phyloP scores from a whole-genome alignment of 352 stramenopile genomes.

The Phytophthora uliginosa region DNA sequence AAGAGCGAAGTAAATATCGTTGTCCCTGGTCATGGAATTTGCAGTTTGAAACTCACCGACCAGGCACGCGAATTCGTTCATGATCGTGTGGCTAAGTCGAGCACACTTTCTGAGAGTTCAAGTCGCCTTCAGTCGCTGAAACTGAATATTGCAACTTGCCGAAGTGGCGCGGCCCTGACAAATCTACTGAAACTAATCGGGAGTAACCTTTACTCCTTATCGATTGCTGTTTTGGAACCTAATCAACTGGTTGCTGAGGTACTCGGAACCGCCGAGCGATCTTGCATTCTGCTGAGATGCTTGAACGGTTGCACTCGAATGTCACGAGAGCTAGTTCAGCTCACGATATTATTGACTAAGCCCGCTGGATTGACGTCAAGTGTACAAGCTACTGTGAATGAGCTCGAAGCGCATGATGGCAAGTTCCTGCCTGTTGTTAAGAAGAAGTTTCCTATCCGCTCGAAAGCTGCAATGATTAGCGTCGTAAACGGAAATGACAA shows the following conservation, averaged over 20 bases:
- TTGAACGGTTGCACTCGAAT: conserved; percentile 2
- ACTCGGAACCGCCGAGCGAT: background rate
- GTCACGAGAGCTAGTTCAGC: conserved; percentile 2
- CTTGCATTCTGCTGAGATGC: background rate
- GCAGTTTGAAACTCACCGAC: background rate
- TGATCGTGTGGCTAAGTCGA: background rate
- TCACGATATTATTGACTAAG: background rate
- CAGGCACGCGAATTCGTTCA: background rate
- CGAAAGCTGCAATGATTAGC: conserved; percentile 8
- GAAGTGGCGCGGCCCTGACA: background rate
- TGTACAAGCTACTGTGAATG: background rate
- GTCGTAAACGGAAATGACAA: background rate
- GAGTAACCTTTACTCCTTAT: background rate
- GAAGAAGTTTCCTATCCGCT: conserved; percentile 8
- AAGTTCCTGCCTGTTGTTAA: conserved; percentile 2
- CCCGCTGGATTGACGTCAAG: background rate
- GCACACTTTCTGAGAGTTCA: background rate
- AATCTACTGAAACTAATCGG: background rate
- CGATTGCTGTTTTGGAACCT: background rate
- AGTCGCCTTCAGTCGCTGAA: background rate
- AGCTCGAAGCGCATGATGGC: background rate
- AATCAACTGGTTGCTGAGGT: background rate
- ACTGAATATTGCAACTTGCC: background rate
- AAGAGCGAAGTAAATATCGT: background rate
- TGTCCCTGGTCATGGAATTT: conserved; percentile 1